These are phyloP conservation scores for Chalciporus chontae DNA, from an alignment of 768 basidiomycete genomes.

Conservation along the genomic window DNA sequence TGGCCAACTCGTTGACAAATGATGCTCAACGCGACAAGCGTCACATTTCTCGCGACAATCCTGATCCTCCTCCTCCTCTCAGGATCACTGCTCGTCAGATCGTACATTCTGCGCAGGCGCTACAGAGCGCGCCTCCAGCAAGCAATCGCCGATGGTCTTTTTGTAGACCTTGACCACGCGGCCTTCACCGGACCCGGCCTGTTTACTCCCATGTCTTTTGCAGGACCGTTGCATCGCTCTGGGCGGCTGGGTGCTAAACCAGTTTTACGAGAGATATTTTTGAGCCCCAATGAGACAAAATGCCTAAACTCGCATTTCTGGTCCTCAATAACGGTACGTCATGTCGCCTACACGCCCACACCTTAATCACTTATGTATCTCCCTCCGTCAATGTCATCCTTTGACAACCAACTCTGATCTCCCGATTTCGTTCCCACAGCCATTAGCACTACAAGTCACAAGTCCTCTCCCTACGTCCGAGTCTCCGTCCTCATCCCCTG, in stretches of 20 bases:
- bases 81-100: constrained; percentile 59
- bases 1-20: neutral
- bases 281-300: neutral
- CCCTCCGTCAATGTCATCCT: neutral
- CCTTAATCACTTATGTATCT: neutral
- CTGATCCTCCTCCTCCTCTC: constrained; percentile 65
- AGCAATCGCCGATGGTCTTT: constrained; percentile 46
- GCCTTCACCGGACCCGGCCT: neutral
- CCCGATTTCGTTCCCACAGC: constrained; percentile 8
- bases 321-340: constrained; percentile 16
- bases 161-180: constrained; percentile 31
- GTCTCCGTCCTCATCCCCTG: neutral
- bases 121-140: constrained; percentile 52
- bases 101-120: constrained; percentile 56
- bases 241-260: constrained; percentile 13
- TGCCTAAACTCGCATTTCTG: neutral
- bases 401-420: neutral
- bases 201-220: neutral
- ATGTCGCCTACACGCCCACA: neutral
- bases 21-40: constrained; percentile 36
- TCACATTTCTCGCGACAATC: constrained; percentile 72
- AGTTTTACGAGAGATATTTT: constrained; percentile 17
- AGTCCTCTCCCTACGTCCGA: neutral
- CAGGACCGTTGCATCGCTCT: constrained; percentile 2
- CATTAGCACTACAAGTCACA: constrained; percentile 12